Evolutionary conservation across 148 eudicot genomes (phyloP).

Genomic region (Salicornia ramosissima): DNA sequence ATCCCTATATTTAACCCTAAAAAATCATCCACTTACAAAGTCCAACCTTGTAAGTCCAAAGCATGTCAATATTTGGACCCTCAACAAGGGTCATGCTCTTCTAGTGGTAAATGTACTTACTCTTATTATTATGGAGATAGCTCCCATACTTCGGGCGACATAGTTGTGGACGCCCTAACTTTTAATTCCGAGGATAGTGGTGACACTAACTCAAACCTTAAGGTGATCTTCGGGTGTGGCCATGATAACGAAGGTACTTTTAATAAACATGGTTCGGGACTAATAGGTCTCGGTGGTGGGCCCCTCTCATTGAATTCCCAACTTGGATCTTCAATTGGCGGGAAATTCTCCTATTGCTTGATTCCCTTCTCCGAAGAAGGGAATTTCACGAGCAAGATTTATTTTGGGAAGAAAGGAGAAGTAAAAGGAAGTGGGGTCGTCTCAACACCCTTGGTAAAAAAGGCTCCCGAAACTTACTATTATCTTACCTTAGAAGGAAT

Average conservation of each 20-base stretch:
- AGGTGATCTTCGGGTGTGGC: slow-evolving; percentile 26
- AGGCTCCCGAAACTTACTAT: slow-evolving; percentile 32
- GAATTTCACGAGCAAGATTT: slow-evolving; percentile 39
- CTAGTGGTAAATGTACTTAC: slow-evolving; percentile 24
- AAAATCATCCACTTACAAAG: slow-evolving; percentile 14
- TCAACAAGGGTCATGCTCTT: neutral
- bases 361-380: slow-evolving; percentile 7
- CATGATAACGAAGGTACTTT: slow-evolving; percentile 19
- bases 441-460: slow-evolving; percentile 41
- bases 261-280: slow-evolving; percentile 10
- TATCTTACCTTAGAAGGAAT: slow-evolving; percentile 42
- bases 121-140: slow-evolving; percentile 24
- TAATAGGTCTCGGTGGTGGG: slow-evolving; percentile 37
- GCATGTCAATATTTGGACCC: neutral
- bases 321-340: slow-evolving; percentile 10
- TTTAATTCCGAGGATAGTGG: neutral
- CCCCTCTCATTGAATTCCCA: slow-evolving; percentile 30
- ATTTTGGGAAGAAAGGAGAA: slow-evolving; percentile 38
- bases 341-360: slow-evolving; percentile 42
- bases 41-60: slow-evolving; percentile 12
- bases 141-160: slow-evolving; percentile 30
- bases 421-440: slow-evolving; percentile 36
- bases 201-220: neutral
- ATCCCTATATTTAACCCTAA: slow-evolving; percentile 21
- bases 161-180: slow-evolving; percentile 31